Evolutionary conservation across 202 grass and related monocot species (phyloP).

Genomic region (Musa balbisiana): DNA sequence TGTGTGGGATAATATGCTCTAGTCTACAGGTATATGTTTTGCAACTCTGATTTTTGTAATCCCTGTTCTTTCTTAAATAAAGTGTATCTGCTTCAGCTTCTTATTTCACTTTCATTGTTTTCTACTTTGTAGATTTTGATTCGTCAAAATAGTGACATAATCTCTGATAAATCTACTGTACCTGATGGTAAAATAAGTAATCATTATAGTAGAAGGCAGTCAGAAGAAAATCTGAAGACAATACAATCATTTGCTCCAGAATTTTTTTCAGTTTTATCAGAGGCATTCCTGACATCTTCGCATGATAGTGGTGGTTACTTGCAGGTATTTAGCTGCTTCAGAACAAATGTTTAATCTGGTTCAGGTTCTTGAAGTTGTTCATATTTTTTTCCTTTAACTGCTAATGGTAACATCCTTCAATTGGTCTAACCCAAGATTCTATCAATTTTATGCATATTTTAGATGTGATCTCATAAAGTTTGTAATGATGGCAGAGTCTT

Average conservation of each 20-base stretch:
- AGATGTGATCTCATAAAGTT: not conserved
- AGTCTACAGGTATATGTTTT: conserved; percentile 60
- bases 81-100: not conserved
- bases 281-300: conserved; percentile 64
- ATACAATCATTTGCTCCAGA: conserved; percentile 54
- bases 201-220: conserved; percentile 46
- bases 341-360: conserved; percentile 2
- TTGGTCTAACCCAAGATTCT: not conserved
- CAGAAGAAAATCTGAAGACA: conserved; percentile 78
- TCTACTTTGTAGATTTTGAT: conserved; percentile 57
- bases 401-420: not conserved
- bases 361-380: too few relatives aligned
- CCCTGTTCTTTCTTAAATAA: not conserved
- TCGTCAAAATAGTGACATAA: conserved; percentile 72
- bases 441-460: not conserved
- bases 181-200: conserved; percentile 49
- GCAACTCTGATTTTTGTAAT: conserved; percentile 6
- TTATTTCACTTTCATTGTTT: conserved; percentile 8
- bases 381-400: conserved; percentile 16
- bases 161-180: conserved; percentile 33
- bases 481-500: not conserved
- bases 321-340: conserved; percentile 46
- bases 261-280: conserved; percentile 65
- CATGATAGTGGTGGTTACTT: conserved; percentile 59
- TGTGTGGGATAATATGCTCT: conserved; percentile 71